A percentile compares a stretch with the other conserved stretches of the same genome.
These are phyloP conservation scores for Dendrobium catenatum DNA, from an alignment of 106 monocot species.

Conservation along the genomic window DNA sequence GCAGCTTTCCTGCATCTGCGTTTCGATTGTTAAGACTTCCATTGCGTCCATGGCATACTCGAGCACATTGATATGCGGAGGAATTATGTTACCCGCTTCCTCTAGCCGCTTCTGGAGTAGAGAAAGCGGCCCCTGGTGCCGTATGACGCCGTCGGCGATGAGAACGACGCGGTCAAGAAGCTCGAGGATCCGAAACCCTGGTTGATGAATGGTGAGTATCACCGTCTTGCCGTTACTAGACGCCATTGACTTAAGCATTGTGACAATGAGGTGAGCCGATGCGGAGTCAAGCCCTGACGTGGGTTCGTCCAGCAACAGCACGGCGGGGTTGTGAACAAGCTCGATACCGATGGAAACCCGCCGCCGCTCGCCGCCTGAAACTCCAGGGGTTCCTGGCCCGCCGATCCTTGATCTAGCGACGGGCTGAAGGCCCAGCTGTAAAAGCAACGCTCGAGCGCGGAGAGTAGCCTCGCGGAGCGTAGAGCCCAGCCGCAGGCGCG, in stretches of 20 bases:
- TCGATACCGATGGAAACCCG: slow-evolving; percentile 87
- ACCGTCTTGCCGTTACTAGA: slow-evolving; percentile 47
- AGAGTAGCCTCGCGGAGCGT: slow-evolving; percentile 6
- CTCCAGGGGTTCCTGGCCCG: slow-evolving; percentile 2
- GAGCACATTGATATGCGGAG: slow-evolving; percentile 71
- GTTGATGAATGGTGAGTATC: slow-evolving; percentile 81
- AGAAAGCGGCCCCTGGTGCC: slow-evolving; percentile 52
- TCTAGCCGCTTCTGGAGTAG: slow-evolving; percentile 35
- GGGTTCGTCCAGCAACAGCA: slow-evolving; percentile 88
- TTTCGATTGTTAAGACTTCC: neutral
- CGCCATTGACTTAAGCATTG: slow-evolving; percentile 66
- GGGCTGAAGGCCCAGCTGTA: slow-evolving; percentile 48
- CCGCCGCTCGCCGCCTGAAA: slow-evolving; percentile 84
- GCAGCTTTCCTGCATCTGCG: neutral
- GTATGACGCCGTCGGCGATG: slow-evolving; percentile 46
- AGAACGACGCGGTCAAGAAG: slow-evolving; percentile 57
- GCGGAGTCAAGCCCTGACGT: slow-evolving; percentile 90
- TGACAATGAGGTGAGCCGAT: slow-evolving; percentile 54
- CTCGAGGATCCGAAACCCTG: slow-evolving; percentile 78
- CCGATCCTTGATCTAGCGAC: slow-evolving; percentile 47
- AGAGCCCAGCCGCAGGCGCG: slow-evolving; percentile 38
- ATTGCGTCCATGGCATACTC: slow-evolving; percentile 81
- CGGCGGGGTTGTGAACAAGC: slow-evolving; percentile 77
- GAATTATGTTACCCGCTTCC: slow-evolving; percentile 50
- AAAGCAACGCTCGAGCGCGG: slow-evolving; percentile 38